Evolutionary conservation across 805 yeast species (phyloP), one percentile per base, ranked within the genome.

Genomic region (Sugiyamaella boreocaroliniensis): DNA sequence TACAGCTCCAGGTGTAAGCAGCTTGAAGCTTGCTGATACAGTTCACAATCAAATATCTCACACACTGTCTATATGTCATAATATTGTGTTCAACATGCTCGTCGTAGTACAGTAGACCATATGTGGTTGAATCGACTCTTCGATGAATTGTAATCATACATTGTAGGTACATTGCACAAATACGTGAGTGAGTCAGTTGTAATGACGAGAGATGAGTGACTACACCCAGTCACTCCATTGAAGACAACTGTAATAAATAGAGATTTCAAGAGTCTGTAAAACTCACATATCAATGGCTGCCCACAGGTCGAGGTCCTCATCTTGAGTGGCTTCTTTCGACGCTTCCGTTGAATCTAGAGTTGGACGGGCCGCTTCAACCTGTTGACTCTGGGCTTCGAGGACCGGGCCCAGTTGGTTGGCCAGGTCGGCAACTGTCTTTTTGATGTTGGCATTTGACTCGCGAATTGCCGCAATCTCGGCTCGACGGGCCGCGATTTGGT

Each of bases 1-100:
- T 87, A 53, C 81, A 86, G 62, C 79, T 93, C 68, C 81, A 81
- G 62, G 99, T 92, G 64, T 93, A 75, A 67, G n/a, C 19, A 14
- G 7, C 8, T n/a, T n/a, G n/a, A n/a, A n/a, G n/a, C n/a, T n/a
- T n/a, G n/a, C n/a, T n/a, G n/a, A n/a, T n/a, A n/a, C n/a, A n/a
- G n/a, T n/a, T n/a, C n/a, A n/a, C n/a, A n/a, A n/a, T n/a, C n/a
- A n/a, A n/a, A 42, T 4, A 18, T 42, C 20, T 14, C 4, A 7
- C 44, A 42, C 22, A 42, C 15, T 19, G 6, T 29, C n/a, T 10
- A 15, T 22, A 22, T 22, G 26, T 22, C 6, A 22, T 22, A 22
- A 22, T 22, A 22, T 22, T 22, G 26, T 22, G 26, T 6, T 22
- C 26, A 22, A 22, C 26, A 22, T 22, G 6, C 26, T 6, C 26